Evolutionary conservation across 106 monocot genomes (phyloP).

Genomic region (Dendrobium huoshanense): DNA sequence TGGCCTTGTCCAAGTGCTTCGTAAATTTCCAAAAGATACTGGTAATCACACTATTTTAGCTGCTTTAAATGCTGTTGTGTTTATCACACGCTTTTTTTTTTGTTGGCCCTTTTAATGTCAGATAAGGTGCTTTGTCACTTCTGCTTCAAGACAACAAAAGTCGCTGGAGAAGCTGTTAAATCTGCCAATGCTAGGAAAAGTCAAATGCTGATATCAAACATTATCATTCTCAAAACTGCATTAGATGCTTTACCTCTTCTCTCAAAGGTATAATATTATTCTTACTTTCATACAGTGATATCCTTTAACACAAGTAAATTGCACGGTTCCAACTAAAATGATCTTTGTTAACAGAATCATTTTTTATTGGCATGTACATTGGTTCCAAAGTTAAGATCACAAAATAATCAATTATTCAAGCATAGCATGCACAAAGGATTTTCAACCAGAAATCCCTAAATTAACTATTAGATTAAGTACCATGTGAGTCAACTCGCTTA

Average conservation of each 20-base stretch:
- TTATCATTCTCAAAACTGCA: conserved; percentile 83
- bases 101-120: background rate
- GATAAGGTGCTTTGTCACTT: conserved; percentile 94
- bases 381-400: too few species aligned
- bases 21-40: conserved; percentile 98
- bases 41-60: conserved; percentile 26
- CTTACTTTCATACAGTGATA: background rate
- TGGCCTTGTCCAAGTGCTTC: conserved; percentile 89
- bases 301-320: conserved; percentile 2
- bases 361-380: background rate
- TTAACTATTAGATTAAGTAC: too few species aligned
- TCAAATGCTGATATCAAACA: conserved; percentile 75
- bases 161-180: conserved; percentile 53
- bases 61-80: background rate
- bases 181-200: conserved; percentile 77
- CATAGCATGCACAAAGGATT: too few species aligned
- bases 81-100: conserved; percentile 8
- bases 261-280: conserved; percentile 48
- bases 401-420: too few species aligned
- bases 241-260: conserved; percentile 89
- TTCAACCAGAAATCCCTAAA: too few species aligned
- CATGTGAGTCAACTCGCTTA: too few species aligned
- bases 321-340: background rate
- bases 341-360: background rate
- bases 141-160: conserved; percentile 85